Percentiles rank a stretch among this genome's conserved stretches.
These are phyloP conservation scores for Sarocladium brachiariae DNA, from an alignment of 2,329 filamentous ascomycete genomes.

Conservation along the genomic window DNA sequence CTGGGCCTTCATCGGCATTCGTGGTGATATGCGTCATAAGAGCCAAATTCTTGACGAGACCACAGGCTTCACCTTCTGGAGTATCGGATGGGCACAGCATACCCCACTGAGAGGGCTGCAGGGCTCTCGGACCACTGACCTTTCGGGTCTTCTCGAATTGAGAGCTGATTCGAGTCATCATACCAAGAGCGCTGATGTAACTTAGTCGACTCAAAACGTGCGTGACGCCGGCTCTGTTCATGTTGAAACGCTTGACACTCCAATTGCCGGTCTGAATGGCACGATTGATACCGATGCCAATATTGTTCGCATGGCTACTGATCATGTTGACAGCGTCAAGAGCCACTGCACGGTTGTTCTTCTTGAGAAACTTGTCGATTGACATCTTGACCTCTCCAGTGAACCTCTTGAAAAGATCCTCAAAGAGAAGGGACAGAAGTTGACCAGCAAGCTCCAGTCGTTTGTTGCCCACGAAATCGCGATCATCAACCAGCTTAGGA, in stretches of 20 bases:
- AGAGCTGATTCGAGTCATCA: conserved; percentile 99
- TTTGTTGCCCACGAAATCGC: conserved; percentile 98
- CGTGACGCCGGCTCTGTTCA: conserved; percentile 95
- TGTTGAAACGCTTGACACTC: conserved; percentile 96
- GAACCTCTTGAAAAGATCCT: conserved; percentile 97
- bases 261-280: conserved; percentile 97
- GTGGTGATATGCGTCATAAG: conserved; percentile 99
- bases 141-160: conserved; percentile 99
- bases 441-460: conserved; percentile 91
- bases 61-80: conserved; percentile 96
- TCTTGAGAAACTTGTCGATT: conserved; percentile 93
- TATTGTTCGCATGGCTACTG: conserved; percentile 75
- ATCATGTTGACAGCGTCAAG: conserved; percentile 85
- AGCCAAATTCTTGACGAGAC: conserved; percentile 94
- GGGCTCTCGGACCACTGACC: conserved; percentile 87
- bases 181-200: conserved; percentile 93
- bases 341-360: conserved; percentile 79
- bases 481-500: conserved; percentile 82
- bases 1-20: conserved; percentile 85
- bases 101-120: conserved; percentile 96
- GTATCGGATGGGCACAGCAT: conserved; percentile 98
- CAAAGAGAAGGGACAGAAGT: conserved; percentile 86
- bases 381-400: conserved; percentile 82
- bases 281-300: conserved; percentile 88
- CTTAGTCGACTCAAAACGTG: conserved; percentile 92